Evolutionary conservation across 2,329 filamentous ascomycete species (phyloP).

Genomic region (Penicillium sp.): DNA sequence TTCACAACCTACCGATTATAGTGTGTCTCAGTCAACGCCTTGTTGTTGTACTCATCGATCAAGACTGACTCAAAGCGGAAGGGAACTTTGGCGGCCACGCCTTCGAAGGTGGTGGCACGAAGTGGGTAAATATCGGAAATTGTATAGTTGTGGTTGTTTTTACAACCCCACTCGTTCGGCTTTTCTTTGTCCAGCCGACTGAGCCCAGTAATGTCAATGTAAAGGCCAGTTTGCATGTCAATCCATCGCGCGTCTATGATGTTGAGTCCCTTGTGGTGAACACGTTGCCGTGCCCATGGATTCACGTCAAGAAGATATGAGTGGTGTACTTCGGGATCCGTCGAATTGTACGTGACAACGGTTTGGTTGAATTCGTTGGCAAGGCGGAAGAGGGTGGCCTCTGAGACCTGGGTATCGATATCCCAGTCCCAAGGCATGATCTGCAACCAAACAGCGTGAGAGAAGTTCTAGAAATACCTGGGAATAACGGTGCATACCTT

Average conservation of each 20-base stretch:
- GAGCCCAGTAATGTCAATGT: slow-evolving; percentile 81
- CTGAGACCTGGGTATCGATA: slow-evolving; percentile 78
- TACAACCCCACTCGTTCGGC: slow-evolving; percentile 76
- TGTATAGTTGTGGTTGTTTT: slow-evolving; percentile 76
- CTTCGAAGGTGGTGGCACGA: slow-evolving; percentile 75
- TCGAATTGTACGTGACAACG: slow-evolving; percentile 52
- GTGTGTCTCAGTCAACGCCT: slow-evolving; percentile 39
- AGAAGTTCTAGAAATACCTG: neutral
- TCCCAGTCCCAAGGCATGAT: slow-evolving; percentile 87
- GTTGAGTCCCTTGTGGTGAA: slow-evolving; percentile 71
- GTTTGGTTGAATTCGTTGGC: slow-evolving; percentile 72
- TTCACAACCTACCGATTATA: slow-evolving; percentile 42
- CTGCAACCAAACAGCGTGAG: slow-evolving; percentile 35
- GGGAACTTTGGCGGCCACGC: slow-evolving; percentile 71
- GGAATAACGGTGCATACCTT: slow-evolving; percentile 47
- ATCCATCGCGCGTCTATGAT: slow-evolving; percentile 87
- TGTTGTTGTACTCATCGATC: slow-evolving; percentile 45
- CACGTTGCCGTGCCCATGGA: slow-evolving; percentile 67
- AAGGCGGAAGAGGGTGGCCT: slow-evolving; percentile 68
- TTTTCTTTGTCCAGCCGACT: slow-evolving; percentile 66
- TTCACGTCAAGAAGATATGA: slow-evolving; percentile 79
- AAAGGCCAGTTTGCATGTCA: slow-evolving; percentile 75
- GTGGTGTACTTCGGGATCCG: slow-evolving; percentile 50
- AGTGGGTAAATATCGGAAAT: slow-evolving; percentile 77
- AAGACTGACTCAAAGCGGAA: slow-evolving; percentile 48